Evolutionary conservation across 164 flowering plant species (phyloP), one percentile per base, ranked within the genome.

Genomic region (Stephania cephalantha): DNA sequence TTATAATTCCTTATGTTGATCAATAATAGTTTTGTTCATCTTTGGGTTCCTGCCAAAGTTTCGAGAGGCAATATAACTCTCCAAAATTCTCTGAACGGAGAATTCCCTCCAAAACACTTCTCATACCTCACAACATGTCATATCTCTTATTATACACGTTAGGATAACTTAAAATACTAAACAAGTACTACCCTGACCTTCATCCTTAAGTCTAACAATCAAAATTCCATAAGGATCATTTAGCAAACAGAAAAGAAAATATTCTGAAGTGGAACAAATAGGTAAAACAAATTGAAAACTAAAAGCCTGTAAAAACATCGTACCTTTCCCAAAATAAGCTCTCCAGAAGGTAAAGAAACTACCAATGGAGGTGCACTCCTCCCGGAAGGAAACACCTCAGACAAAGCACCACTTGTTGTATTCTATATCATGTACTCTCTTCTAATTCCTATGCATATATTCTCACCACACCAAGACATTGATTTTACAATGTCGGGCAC

Each of bases 401-500:
- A 80, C 68, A 94, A 77, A 52, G 86, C 85, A 76, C 98, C 98
- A 83, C 80, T 96, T 0, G 88, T 81, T 5, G 92, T 79, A 80
- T 91, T 96, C 75, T 94, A 58, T 75, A 96, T 91, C 85, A 84
- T 78, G 73, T 94, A 92, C 68, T 92, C 98, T 81, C 86, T 91
- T 78, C 87, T 86, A 71, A 96, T 84, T 8, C 94, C 97, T 77
- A 96, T 75, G 77, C 99, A 96, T 76, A 96, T 91, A 81, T 96
- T 96, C 76, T 94, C 99, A 50, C 99, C 97, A 79, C 98, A 94
- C 99, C 99, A 96, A 55, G 95, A 74, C 92, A 96, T 91, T 29
- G 98, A 92, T 81, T 94, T 96, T 70, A 96, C 95, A 12, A 82
- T 72, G 78, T 96, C 99, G 1, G 98, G 97, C 75, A 96, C 89